Evolutionary conservation across 2,329 filamentous ascomycete species (phyloP), one percentile per base, ranked within the genome.

Genomic region (Calonectria naviculata): DNA sequence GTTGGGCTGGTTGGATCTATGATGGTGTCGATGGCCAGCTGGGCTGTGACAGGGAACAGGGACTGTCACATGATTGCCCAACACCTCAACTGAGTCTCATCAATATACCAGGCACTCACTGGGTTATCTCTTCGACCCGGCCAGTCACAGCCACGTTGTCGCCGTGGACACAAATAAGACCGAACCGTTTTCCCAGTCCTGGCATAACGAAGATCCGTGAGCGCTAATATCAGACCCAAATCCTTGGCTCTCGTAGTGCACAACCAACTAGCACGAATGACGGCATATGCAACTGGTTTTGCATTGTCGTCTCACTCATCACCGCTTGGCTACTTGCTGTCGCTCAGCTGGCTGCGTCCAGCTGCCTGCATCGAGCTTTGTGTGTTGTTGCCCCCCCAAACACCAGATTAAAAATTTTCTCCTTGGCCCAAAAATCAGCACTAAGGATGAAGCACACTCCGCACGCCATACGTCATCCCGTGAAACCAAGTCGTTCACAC

Each of bases 351-450:
- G n/a, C n/a, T n/a, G n/a, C n/a, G n/a, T n/a, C n/a, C n/a, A n/a
- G n/a, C 52, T 62, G 34, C 26, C 9, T 52, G 47, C 52, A 36
- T 36, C 52, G 38, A 46, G 42, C 42, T 46, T 34, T 2, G 21
- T 36, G 31, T 15, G n/a, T 24, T 58, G 31, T 26, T 36, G 31
- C 34, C 34, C 26, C 41, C 8, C 44, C 70, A 56, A 41, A 52
- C 36, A 26, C 36, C 49, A 41, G 21, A 13, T 54, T 29, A 34
- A 44, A n/a, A 28, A 24, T 26, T 24, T 61, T 36, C 52, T n/a
- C 38, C 38, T 24, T 31, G 12, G 31, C 34, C 24, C 44, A 36
- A 54, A 10, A 47, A 75, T 76, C 74, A 75, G 75, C 74, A 61
- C 73, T 75, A 76, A 62, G 15, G n/a, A 64, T 67, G 56, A 41